These are phyloP conservation scores for Corinectria fuckeliana DNA, from an alignment of 2,329 filamentous ascomycete species.

Conservation along the genomic window DNA sequence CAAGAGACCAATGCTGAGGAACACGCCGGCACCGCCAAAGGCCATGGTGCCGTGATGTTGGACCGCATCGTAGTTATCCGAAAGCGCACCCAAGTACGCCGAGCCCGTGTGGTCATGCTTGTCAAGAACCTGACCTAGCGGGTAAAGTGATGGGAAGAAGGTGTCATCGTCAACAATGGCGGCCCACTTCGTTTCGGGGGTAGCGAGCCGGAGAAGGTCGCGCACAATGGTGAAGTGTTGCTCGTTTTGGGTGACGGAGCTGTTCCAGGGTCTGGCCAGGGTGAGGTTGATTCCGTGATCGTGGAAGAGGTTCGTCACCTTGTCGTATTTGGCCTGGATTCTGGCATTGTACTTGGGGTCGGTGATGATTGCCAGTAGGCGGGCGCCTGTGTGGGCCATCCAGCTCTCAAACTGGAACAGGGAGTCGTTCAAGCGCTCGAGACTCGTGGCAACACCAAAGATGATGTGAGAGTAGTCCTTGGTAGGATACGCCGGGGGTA, in stretches of 20 bases:
- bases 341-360: constrained; percentile 53
- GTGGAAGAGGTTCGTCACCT: constrained; percentile 37
- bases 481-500: constrained; percentile 52
- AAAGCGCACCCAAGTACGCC: constrained; percentile 62
- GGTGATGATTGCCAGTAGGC: constrained; percentile 58
- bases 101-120: constrained; percentile 56
- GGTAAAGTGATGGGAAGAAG: constrained; percentile 63
- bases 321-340: constrained; percentile 36
- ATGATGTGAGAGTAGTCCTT: constrained; percentile 57
- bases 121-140: constrained; percentile 54
- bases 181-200: constrained; percentile 58
- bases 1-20: constrained; percentile 61
- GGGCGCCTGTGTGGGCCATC: constrained; percentile 58
- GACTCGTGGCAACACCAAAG: constrained; percentile 64
- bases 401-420: constrained; percentile 61
- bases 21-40: constrained; percentile 66
- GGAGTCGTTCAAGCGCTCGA: constrained; percentile 57
- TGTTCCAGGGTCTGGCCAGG: constrained; percentile 44
- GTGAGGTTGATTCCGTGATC: constrained; percentile 43
- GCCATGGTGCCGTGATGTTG: constrained; percentile 63
- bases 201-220: constrained; percentile 53
- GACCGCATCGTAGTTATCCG: constrained; percentile 61
- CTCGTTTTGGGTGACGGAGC: constrained; percentile 52
- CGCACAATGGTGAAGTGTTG: constrained; percentile 64
- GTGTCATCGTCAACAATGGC: constrained; percentile 69